Percentiles rank a stretch among this genome's conserved stretches.
Conservation (phyloP, 768 basidiomycete genomes). For the Termitomyces eurrhizus region DNA sequence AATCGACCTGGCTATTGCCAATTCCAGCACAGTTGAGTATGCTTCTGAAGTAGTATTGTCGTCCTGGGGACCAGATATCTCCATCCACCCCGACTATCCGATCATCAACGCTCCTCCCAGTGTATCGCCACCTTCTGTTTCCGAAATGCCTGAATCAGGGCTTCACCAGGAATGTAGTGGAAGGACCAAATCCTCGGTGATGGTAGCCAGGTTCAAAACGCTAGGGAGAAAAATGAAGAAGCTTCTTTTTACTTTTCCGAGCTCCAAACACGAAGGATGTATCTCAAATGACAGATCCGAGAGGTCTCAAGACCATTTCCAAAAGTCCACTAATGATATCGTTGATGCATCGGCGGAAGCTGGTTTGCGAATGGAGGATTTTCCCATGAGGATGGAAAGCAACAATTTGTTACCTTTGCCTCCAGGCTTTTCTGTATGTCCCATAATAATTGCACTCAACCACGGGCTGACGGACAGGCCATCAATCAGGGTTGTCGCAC, state of each 20-base stretch:
- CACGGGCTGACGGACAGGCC: neutral
- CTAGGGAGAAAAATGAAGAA: slow-evolving; percentile 25
- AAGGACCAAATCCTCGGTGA: slow-evolving; percentile 1
- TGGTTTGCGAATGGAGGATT: neutral
- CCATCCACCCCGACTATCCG: slow-evolving; percentile 9
- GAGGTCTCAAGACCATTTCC: neutral
- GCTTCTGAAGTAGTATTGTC: slow-evolving; percentile 31
- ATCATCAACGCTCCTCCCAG: neutral
- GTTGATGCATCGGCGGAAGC: neutral
- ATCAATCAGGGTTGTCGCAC: slow-evolving; percentile 9
- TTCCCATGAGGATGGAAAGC: neutral
- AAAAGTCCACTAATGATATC: neutral
- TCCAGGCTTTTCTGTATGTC: slow-evolving; percentile 24
- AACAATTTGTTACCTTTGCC: slow-evolving; percentile 16
- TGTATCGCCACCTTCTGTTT: neutral
- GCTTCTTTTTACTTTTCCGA: slow-evolving; percentile 15
- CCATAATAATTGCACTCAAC: neutral
- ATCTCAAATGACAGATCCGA: neutral
- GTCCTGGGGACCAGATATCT: slow-evolving; percentile 23
- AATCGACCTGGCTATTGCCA: slow-evolving; percentile 1
- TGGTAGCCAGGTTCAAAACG: slow-evolving; percentile 22
- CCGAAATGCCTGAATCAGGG: neutral
- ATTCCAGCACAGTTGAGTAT: slow-evolving; percentile 27
- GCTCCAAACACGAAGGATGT: neutral
- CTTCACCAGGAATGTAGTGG: neutral